A percentile compares a stretch with the other conserved stretches of the same genome.
Evolutionary conservation across 257 asterid species (phyloP).

Genomic region (Solanum virginianum): DNA sequence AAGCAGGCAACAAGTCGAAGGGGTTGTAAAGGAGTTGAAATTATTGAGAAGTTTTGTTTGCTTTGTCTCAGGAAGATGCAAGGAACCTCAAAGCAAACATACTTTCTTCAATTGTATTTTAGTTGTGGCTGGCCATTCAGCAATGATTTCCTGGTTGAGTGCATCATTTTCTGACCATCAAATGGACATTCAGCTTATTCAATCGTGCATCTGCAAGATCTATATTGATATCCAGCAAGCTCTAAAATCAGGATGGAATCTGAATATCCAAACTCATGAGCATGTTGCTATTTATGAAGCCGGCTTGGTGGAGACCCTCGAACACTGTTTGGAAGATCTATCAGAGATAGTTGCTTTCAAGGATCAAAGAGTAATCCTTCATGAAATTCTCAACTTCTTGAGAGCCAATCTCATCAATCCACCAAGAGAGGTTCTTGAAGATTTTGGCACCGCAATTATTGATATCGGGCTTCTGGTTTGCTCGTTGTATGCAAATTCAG

Average conservation of each 20-base stretch:
- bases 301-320: not conserved
- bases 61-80: not conserved
- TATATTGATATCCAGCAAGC: not conserved
- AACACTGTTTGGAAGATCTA: not conserved
- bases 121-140: not conserved
- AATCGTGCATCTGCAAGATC: not conserved
- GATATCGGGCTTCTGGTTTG: not conserved
- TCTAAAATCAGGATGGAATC: not conserved
- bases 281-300: not conserved
- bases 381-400: not conserved
- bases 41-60: too few relatives aligned
- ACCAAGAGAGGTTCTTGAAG: not conserved
- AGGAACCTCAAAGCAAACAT: not conserved
- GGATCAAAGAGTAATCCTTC: not conserved
- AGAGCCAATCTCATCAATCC: not conserved
- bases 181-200: not conserved
- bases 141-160: not conserved
- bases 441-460: not conserved
- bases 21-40: too few relatives aligned
- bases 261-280: too few relatives aligned
- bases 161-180: not conserved
- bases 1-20: too few relatives aligned
- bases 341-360: not conserved
- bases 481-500: not conserved
- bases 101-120: not conserved